phyloP scores from a whole-genome alignment of 2,329 filamentous ascomycete genomes.

The Claviceps citrina region DNA sequence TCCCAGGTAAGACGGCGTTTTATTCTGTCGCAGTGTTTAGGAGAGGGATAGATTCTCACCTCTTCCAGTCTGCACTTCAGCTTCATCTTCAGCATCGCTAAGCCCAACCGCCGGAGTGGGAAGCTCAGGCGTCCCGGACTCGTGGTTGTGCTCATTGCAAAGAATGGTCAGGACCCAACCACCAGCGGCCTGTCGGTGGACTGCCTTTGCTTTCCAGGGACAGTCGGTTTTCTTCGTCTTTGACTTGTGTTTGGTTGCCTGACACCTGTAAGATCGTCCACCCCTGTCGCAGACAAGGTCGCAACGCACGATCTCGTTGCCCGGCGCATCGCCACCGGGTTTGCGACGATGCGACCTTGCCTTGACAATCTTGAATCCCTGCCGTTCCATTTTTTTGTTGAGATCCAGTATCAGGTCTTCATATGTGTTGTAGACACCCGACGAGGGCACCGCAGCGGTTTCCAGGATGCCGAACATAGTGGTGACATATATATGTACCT shows the following conservation, averaged over 20 bases:
- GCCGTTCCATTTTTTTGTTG: conserved; percentile 26
- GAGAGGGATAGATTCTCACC: not conserved
- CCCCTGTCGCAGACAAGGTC: conserved; percentile 31
- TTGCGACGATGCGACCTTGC: conserved; percentile 27
- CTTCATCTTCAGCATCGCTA: conserved; percentile 19
- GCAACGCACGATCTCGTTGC: conserved; percentile 28
- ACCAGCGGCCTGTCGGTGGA: conserved; percentile 26
- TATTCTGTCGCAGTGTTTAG: not conserved
- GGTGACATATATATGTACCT: conserved; percentile 2
- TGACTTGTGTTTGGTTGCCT: conserved; percentile 30
- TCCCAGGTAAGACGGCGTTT: not conserved
- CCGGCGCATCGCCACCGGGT: conserved; percentile 24
- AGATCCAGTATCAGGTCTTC: conserved; percentile 27
- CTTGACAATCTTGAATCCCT: conserved; percentile 32
- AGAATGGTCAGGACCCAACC: conserved; percentile 30
- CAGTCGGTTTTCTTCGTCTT: conserved; percentile 31
- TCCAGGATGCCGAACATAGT: conserved; percentile 30
- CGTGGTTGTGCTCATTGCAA: conserved; percentile 30
- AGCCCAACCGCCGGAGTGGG: conserved; percentile 20
- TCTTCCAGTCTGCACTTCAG: conserved; percentile 13
- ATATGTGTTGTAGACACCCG: conserved; percentile 23
- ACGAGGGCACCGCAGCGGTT: conserved; percentile 22
- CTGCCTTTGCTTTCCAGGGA: conserved; percentile 30
- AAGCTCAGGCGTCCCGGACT: conserved; percentile 28
- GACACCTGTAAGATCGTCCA: conserved; percentile 27